Conservation (phyloP, 1,284 basidiomycete species). For the Gymnopus androsaceus region DNA sequence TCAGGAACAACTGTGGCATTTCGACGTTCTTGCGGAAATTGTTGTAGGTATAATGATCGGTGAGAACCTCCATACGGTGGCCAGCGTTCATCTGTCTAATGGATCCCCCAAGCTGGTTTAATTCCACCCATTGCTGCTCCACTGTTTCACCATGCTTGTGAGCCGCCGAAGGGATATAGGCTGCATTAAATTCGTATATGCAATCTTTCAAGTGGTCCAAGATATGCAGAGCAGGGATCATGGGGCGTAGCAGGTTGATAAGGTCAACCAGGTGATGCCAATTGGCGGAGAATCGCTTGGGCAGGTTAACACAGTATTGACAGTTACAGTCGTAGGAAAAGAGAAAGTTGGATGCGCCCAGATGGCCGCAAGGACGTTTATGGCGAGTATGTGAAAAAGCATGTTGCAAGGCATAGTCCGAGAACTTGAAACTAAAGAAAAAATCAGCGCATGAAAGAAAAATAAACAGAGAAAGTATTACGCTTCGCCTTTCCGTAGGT, state of each 20-base stretch:
- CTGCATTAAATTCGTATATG: constrained; percentile 22
- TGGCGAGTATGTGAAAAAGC: not conserved
- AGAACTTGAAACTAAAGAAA: not conserved
- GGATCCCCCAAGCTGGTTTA: constrained; percentile 26
- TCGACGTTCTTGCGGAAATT: constrained; percentile 24
- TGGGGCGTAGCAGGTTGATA: constrained; percentile 10
- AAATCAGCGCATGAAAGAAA: not conserved
- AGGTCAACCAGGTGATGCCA: not conserved
- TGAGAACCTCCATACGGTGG: constrained; percentile 26
- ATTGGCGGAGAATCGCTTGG: not conserved
- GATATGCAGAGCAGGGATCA: constrained; percentile 26
- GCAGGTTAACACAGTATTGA: not conserved
- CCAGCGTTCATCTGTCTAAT: constrained; percentile 27
- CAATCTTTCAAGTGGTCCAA: constrained; percentile 27
- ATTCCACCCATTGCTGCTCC: constrained; percentile 25
- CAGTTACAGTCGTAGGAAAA: not conserved
- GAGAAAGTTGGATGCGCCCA: not conserved
- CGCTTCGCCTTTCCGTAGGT: constrained; percentile 1
- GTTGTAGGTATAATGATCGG: constrained; percentile 24
- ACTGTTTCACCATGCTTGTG: constrained; percentile 30
- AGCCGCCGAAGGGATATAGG: constrained; percentile 19
- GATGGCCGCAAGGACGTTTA: not conserved
- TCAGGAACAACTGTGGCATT: not conserved
- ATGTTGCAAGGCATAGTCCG: not conserved
- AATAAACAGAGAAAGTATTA: not conserved